Base-by-base conservation (phyloP, 306 rosid genomes). In the Sindora glabra region DNA sequence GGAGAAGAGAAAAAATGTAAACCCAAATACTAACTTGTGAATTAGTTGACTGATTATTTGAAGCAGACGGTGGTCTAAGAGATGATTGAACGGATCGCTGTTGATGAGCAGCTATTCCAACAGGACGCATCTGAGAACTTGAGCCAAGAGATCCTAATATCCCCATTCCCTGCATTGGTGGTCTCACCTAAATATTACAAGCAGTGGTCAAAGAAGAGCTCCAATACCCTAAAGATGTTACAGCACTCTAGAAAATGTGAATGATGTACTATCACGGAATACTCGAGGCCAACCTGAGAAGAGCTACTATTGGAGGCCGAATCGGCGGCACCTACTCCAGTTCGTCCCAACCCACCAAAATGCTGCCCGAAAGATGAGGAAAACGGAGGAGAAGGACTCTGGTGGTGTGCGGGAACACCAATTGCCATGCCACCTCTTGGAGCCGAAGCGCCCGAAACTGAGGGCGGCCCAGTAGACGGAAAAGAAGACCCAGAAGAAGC, bases 351-450 rank as follows among this genome's bases (percentile, higher is more conserved):
- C 36, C 94, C 96, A 12, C 90, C 85, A 47, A 92, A 88, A 54
- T 88, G 98, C 41, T 79, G 90, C 24, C 83, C 79, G 48, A 88
- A 88, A 19, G 99, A 79, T 3, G 95, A 62, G 10, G 95, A 65
- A 52, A 80, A 86, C 6, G 92, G 85, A 62, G 68, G 89, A 69
- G 76, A 80, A 38, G 36, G 90, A 70, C 10, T 78, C 22, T 80
- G 86, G 65, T 83, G 95, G 68, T 83, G 89, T 1, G 96, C 80
- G 3, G 94, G 95, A 8, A 86, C 86, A 32, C 98, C 96, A n/a
- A 82, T 65, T 22, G 98, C 83, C 70, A 88, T 70, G 60, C 94
- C 82, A 3, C 90, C 83, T 26, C 92, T 69, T 0, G 86, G 87
- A 2, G 74, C 51, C 0, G 48, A 72, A n/a, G 56, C 2, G 33